Base-by-base conservation (phyloP, 495 filamentous ascomycete species). In the Podospora didyma region DNA sequence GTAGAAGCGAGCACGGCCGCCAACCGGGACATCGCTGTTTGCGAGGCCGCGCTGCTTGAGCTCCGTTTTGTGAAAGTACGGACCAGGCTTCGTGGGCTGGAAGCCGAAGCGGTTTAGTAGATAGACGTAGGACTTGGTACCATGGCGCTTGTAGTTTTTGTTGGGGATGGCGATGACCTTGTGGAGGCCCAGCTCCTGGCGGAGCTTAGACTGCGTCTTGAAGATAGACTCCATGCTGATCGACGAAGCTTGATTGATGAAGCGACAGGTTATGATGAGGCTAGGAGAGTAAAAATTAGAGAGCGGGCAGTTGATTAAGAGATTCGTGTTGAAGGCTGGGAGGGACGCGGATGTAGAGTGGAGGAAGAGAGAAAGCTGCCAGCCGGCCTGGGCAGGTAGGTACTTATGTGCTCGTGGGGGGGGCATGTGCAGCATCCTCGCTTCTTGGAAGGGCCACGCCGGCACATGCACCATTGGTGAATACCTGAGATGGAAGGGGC, bases 91-190 rank as follows among this genome's bases (percentile, higher is more conserved):
- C 52, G 89, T 90, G 49, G 89, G 86, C 31, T 79, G 68, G 66
- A 92, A 86, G 58, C 79, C 74, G 62, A 84, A 92, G 68, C 89
- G 89, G 66, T 82, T 83, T 62, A 92, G 73, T 10, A 83, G 68
- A 57, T 80, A 78, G 57, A 87, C 84, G 66, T 91, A 91, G 34
- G 86, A 88, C 74, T 90, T 90, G 54, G 78, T 79, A 23, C 89
- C 89, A 54, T 83, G 80, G 56, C 70, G 78, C 60, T 84, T 64
- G 69, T 88, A 89, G 54, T 82, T 83, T 19, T 73, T 67, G 72
- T 92, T 91, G 53, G 70, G 73, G 22, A 74, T 65, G 23, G 67
- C 69, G 44, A 77, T 69, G 61, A 87, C 57, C 67, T 79, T 81
- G 37, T 71, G 62, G n/a, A 83, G 70, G 39, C 69, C 66, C n/a